phyloP scores from a whole-genome alignment of 140 eudicot genomes.

The Senecio squalidus region DNA sequence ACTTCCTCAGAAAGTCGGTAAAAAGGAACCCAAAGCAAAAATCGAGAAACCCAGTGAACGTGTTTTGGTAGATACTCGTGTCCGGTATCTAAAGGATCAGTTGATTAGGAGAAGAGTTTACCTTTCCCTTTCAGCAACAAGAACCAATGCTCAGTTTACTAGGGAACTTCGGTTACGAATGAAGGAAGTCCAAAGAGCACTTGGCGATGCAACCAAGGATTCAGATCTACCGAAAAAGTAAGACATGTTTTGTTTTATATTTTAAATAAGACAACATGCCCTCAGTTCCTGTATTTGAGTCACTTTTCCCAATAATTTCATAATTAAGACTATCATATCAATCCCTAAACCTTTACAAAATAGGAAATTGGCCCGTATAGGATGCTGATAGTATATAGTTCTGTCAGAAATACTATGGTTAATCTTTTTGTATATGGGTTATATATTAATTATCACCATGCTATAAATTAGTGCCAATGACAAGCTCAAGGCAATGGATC shows the following conservation, averaged over 20 bases:
- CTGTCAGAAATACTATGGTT: no score
- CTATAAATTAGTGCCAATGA: slow-evolving; percentile 50
- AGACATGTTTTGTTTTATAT: slow-evolving; percentile 5
- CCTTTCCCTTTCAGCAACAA: slow-evolving; percentile 78
- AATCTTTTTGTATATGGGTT: no score
- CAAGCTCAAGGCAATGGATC: slow-evolving; percentile 86
- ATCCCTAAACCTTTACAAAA: neutral
- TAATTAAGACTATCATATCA: no score
- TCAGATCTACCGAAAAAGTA: slow-evolving; percentile 73
- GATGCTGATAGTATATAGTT: neutral
- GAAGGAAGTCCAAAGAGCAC: slow-evolving; percentile 76
- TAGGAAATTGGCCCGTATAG: neutral
- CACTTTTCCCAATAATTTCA: no score
- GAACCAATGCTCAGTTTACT: slow-evolving; percentile 65
- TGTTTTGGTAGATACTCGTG: slow-evolving; percentile 50
- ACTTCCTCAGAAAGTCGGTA: slow-evolving; percentile 26
- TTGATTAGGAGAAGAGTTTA: slow-evolving; percentile 66
- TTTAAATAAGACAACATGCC: neutral
- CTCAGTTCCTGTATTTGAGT: neutral
- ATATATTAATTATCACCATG: neutral
- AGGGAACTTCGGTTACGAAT: slow-evolving; percentile 80
- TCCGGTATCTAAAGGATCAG: slow-evolving; percentile 87
- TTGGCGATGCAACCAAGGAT: slow-evolving; percentile 92
- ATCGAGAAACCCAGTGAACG: slow-evolving; percentile 45
- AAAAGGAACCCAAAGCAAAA: slow-evolving; percentile 34